These are phyloP conservation scores for Thelonectria rubi DNA, from an alignment of 2,329 filamentous ascomycete genomes.

Conservation along the genomic window DNA sequence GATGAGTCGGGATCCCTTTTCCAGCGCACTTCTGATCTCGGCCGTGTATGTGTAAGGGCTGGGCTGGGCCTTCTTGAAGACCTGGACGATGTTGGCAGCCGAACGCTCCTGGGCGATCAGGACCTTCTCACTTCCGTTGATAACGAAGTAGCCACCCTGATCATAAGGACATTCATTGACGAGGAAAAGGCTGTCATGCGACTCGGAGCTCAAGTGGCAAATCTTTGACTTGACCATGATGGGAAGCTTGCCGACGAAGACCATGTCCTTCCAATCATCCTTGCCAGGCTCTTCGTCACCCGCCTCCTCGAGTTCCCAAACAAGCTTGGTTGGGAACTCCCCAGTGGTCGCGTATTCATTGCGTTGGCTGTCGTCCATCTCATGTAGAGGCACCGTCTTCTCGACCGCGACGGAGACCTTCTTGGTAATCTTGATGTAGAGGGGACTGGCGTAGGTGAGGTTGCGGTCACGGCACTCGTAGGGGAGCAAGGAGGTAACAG, in stretches of 20 bases:
- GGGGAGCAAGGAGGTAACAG: constrained; percentile 83
- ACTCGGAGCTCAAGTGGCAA: constrained; percentile 85
- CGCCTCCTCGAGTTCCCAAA: constrained; percentile 69
- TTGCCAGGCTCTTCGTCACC: constrained; percentile 62
- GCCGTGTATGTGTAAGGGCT: constrained; percentile 92
- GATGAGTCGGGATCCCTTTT: constrained; percentile 94
- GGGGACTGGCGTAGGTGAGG: constrained; percentile 90
- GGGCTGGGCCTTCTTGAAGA: constrained; percentile 97
- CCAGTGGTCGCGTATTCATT: constrained; percentile 63
- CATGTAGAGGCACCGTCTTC: constrained; percentile 70
- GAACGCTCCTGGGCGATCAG: constrained; percentile 97
- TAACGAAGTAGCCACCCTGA: constrained; percentile 98
- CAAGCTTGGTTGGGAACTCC: constrained; percentile 65
- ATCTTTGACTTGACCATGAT: constrained; percentile 99
- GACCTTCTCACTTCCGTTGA: constrained; percentile 99
- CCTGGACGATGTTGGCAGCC: constrained; percentile 97
- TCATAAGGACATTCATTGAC: constrained; percentile 98
- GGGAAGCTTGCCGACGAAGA: constrained; percentile 94
- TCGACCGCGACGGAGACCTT: constrained; percentile 86
- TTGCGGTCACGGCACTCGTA: constrained; percentile 97
- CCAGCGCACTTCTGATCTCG: constrained; percentile 94
- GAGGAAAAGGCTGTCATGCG: constrained; percentile 85
- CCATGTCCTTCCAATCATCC: constrained; percentile 69
- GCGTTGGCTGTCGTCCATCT: constrained; percentile 73
- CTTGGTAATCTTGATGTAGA: constrained; percentile 89